Base-by-base conservation (phyloP, 2,329 filamentous ascomycete species). In the Botrytis porri region DNA sequence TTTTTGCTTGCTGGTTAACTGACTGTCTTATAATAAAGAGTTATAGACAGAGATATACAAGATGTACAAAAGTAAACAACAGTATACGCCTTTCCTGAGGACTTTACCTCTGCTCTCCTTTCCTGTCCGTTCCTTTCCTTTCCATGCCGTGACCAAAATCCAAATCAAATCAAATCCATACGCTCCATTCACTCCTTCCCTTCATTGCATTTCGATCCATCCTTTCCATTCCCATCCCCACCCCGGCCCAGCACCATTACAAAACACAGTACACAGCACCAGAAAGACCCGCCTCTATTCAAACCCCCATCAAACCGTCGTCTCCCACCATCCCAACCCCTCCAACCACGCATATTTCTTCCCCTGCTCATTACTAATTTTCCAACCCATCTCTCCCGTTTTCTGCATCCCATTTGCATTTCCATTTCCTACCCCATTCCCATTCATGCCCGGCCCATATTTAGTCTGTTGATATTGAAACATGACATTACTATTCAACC, bases 261-360 rank as follows among this genome's bases (percentile, higher is more conserved):
- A 61, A 25, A 37, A 39, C 20, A 61, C 12, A 18, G 20, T 62
- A 25, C 37, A 5, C 12, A 22, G 35, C 22, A 48, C 4, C 39
- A 22, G 5, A 48, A 37, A 48, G 51, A 16, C 18, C 22, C 1
- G 12, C 25, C 45, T 10, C 63, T 25, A 20, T 29, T 14, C 41
- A 29, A 41, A 18, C 32, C 22, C n/a, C 12, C 32, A 69, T 70
- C 29, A 43, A n/a, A 62, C 39, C 7, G 54, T 39, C 29, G 51
- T 70, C 18, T 72, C 70, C 70, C 70, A 72, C 70, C 70, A 72
- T 3, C 70, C 70, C 25, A 72, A 32, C 4, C 70, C 70, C 29
- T 69, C 54, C 12, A 72, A 61, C 70, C 70, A 72, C 2, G 62
- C 70, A 39, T 72, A 72, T 39, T 72, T 72, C 37, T 39, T 72